Conservation (phyloP, 2,329 filamentous ascomycete genomes). For the Botrytis elliptica region DNA sequence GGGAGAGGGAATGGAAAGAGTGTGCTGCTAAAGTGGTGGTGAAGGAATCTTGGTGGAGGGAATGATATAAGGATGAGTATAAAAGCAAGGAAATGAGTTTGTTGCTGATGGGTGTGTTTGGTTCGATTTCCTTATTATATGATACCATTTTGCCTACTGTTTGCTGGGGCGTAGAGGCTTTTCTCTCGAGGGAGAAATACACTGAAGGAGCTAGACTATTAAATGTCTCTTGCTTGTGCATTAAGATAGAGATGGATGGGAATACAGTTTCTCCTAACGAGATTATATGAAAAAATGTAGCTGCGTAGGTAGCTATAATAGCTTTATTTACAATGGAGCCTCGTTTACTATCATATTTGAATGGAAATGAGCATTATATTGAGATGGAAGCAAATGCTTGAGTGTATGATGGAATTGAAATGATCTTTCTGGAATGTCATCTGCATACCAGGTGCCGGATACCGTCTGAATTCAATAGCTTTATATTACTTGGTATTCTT, state of each 20-base stretch:
- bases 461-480: not conserved
- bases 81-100: not conserved
- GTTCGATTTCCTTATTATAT: not conserved
- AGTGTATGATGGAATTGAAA: not conserved
- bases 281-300: not conserved
- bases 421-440: not conserved
- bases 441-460: not conserved
- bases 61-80: not conserved
- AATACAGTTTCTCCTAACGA: not conserved
- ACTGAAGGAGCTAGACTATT: not conserved
- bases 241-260: not conserved
- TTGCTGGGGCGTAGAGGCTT: not conserved
- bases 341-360: not conserved
- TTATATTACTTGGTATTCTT: not conserved
- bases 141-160: conserved; percentile 4
- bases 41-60: not conserved
- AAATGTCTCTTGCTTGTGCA: not conserved
- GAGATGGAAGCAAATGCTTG: too few relatives aligned
- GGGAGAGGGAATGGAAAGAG: not conserved
- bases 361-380: not conserved
- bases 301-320: not conserved
- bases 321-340: not conserved
- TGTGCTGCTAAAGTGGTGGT: not conserved
- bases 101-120: not conserved
- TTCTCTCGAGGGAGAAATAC: too few relatives aligned